These are phyloP conservation scores for Pseudocercospora pini-densiflorae DNA, from an alignment of 2,329 filamentous ascomycete species.

Conservation along the genomic window DNA sequence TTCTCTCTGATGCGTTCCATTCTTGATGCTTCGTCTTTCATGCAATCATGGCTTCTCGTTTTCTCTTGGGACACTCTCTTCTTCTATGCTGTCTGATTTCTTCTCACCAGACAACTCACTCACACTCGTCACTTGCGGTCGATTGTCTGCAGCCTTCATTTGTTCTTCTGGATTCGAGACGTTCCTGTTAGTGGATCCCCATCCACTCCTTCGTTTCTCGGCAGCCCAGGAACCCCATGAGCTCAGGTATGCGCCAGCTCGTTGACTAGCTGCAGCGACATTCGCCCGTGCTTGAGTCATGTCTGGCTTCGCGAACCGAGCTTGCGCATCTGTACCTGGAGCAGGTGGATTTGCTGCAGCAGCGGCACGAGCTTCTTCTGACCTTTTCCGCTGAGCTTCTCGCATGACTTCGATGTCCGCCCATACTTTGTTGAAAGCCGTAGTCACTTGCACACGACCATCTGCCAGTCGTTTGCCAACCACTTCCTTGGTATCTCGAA, in stretches of 20 bases:
- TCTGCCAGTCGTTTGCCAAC: slow-evolving; percentile 88
- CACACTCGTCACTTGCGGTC: neutral
- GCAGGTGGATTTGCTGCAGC: slow-evolving; percentile 27
- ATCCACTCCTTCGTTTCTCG: slow-evolving; percentile 68
- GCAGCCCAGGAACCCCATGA: slow-evolving; percentile 69
- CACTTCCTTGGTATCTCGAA: slow-evolving; percentile 81
- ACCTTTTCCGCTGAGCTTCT: slow-evolving; percentile 70
- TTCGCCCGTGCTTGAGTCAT: slow-evolving; percentile 56
- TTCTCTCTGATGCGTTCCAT: neutral
- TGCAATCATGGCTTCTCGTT: neutral
- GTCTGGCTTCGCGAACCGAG: slow-evolving; percentile 48
- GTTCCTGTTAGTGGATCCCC: slow-evolving; percentile 1
- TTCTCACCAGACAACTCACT: neutral
- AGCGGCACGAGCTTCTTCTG: slow-evolving; percentile 59
- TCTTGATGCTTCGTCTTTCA: neutral
- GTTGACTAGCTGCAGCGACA: slow-evolving; percentile 57
- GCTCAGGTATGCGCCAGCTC: slow-evolving; percentile 66
- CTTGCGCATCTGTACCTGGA: slow-evolving; percentile 15
- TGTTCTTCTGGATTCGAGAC: neutral
- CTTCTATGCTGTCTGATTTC: neutral
- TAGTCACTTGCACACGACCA: slow-evolving; percentile 84
- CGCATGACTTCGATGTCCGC: slow-evolving; percentile 84
- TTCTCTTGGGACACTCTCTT: neutral
- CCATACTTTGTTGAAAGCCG: slow-evolving; percentile 86
- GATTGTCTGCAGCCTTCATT: neutral